Percentiles rank a stretch among this genome's conserved stretches.
phyloP scores from a whole-genome alignment of 257 asterid genomes.

The Fraxinus cuspidata region DNA sequence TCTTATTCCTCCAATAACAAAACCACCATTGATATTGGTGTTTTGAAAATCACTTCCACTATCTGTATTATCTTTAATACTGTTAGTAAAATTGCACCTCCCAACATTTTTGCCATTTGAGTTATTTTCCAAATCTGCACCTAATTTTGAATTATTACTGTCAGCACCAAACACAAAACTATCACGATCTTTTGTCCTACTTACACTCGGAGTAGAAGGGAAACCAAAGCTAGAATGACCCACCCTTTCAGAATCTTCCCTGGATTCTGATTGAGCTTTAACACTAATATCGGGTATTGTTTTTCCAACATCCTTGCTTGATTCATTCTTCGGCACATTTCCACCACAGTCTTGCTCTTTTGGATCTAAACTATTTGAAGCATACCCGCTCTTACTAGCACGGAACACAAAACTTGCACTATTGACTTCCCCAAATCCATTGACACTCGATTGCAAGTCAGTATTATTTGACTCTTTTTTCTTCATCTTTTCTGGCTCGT shows the following conservation, averaged over 20 bases:
- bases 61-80: constrained; percentile 31
- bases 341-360: constrained; percentile 20
- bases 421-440: constrained; percentile 25
- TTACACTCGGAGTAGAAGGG: constrained; percentile 20
- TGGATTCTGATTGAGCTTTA: constrained; percentile 33
- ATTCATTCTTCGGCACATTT: constrained; percentile 22
- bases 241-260: constrained; percentile 37
- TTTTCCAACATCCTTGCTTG: constrained; percentile 28
- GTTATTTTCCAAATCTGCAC: constrained; percentile 21
- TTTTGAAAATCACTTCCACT: constrained; percentile 37
- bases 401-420: constrained; percentile 37
- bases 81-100: constrained; percentile 24
- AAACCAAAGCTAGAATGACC: constrained; percentile 27
- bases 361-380: constrained; percentile 7
- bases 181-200: constrained; percentile 26
- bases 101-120: constrained; percentile 23
- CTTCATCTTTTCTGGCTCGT: constrained; percentile 24
- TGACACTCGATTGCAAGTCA: constrained; percentile 19
- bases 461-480: constrained; percentile 26
- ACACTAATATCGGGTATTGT: constrained; percentile 32
- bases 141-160: constrained; percentile 21
- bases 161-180: constrained; percentile 42
- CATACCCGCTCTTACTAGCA: constrained; percentile 22
- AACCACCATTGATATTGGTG: constrained; percentile 30
- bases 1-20: constrained; percentile 43